Conservation (phyloP, 116 monocot genomes). For the Trichopus zeylanicus region DNA sequence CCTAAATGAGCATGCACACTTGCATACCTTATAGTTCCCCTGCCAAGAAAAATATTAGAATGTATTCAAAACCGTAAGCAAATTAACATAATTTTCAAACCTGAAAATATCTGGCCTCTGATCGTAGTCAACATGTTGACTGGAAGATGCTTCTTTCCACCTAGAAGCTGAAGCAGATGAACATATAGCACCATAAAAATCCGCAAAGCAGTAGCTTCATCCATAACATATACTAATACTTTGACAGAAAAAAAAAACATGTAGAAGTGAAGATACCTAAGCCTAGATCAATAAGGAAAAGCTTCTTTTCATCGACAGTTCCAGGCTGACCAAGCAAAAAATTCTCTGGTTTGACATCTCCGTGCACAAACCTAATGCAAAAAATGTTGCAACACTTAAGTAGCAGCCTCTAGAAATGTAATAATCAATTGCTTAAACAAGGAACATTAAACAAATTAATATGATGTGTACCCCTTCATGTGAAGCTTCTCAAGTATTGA, state of each 20-base stretch:
- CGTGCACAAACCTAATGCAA: constrained; percentile 66
- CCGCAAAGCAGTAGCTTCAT: too few relatives aligned
- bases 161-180: constrained; percentile 56
- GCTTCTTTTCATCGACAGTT: too few relatives aligned
- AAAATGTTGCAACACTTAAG: too few relatives aligned
- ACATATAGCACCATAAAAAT: too few relatives aligned
- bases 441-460: neutral
- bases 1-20: constrained; percentile 99
- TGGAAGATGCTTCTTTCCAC: constrained; percentile 79
- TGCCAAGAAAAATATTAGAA: constrained; percentile 18
- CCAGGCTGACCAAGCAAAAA: constrained; percentile 87
- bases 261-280: constrained; percentile 65
- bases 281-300: constrained; percentile 88
- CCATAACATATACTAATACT: too few relatives aligned
- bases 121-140: constrained; percentile 68
- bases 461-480: constrained; percentile 54
- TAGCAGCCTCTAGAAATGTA: neutral
- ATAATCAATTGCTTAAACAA: too few relatives aligned
- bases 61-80: too few relatives aligned
- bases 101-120: constrained; percentile 75
- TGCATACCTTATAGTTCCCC: constrained; percentile 76
- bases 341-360: constrained; percentile 83
- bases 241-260: too few relatives aligned
- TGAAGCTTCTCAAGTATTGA: constrained; percentile 92
- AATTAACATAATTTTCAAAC: constrained; percentile 15